A percentile compares a stretch with the other conserved stretches of the same genome.
Evolutionary conservation across 192 early-diverging fungal species (phyloP).

Genomic region (Gamsiella multidivaricata): DNA sequence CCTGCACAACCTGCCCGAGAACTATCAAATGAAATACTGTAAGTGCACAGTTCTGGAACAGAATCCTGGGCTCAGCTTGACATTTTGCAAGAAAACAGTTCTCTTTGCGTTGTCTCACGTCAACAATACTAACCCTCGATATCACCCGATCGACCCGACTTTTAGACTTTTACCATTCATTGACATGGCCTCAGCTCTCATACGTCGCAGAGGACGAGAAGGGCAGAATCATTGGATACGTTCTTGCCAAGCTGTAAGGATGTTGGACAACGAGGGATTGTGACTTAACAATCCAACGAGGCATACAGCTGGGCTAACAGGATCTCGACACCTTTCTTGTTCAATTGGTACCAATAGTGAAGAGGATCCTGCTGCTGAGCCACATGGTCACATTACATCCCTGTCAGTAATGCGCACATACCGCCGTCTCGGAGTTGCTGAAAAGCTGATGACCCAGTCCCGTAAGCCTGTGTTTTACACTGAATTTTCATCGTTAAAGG

Average conservation of each 20-base stretch:
- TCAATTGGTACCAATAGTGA: constrained; percentile 81
- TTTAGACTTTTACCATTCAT: constrained; percentile 80
- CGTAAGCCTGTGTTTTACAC: constrained; percentile 63
- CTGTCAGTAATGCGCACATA: constrained; percentile 97
- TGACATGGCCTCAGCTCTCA: constrained; percentile 92
- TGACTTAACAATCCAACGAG: not conserved
- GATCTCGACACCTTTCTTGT: constrained; percentile 21
- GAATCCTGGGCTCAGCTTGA: too few relatives aligned
- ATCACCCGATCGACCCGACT: not conserved
- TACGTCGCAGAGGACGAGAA: constrained; percentile 94
- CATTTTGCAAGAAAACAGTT: too few relatives aligned
- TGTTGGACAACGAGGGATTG: not conserved
- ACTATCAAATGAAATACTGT: constrained; percentile 99
- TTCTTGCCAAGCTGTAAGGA: constrained; percentile 93
- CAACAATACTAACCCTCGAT: too few relatives aligned
- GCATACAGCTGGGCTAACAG: too few relatives aligned
- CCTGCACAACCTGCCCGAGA: constrained; percentile 96
- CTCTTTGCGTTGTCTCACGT: too few relatives aligned
- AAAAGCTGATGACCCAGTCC: constrained; percentile 95
- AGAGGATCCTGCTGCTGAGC: constrained; percentile 76
- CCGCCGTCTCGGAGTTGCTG: constrained; percentile 94
- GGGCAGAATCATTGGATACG: constrained; percentile 96
- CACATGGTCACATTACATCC: constrained; percentile 97
- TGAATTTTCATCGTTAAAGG: not conserved
- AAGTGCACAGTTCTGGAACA: constrained; percentile 34